Percentiles rank a stretch among this genome's conserved stretches.
phyloP scores from a whole-genome alignment of 2,329 filamentous ascomycete genomes.

The Sporothrix curviconia region DNA sequence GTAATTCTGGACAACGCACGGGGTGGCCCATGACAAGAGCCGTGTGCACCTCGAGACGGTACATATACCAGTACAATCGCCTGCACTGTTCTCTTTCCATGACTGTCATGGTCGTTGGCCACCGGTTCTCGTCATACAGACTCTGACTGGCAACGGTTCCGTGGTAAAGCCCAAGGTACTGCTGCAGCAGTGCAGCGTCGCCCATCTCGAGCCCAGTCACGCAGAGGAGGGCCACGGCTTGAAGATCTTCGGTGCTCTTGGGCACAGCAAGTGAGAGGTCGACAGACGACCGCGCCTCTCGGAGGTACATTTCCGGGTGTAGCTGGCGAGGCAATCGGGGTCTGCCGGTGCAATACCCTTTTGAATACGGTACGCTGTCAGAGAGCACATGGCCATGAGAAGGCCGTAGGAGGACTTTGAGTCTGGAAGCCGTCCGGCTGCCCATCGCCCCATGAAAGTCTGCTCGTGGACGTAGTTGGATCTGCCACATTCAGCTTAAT shows the following conservation, averaged over 20 bases:
- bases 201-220: slow-evolving; percentile 12
- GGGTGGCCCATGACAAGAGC: slow-evolving; percentile 21
- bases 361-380: slow-evolving; percentile 9
- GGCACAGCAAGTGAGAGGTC: neutral
- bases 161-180: slow-evolving; percentile 21
- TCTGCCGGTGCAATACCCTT: slow-evolving; percentile 7
- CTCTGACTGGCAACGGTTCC: slow-evolving; percentile 17
- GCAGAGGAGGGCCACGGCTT: slow-evolving; percentile 12
- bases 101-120: slow-evolving; percentile 14
- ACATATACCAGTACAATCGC: slow-evolving; percentile 22
- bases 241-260: slow-evolving; percentile 10
- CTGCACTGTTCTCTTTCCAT: slow-evolving; percentile 18
- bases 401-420: slow-evolving; percentile 6
- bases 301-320: neutral
- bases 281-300: neutral
- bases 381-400: slow-evolving; percentile 5
- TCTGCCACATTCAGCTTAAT: neutral
- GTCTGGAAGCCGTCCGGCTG: neutral
- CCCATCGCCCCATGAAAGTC: slow-evolving; percentile 6
- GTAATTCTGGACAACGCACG: slow-evolving; percentile 19
- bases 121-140: slow-evolving; percentile 20
- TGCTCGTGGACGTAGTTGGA: slow-evolving; percentile 8
- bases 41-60: slow-evolving; percentile 22
- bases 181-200: slow-evolving; percentile 13
- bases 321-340: neutral